Base-by-base conservation (phyloP, 164 flowering plant genomes). In the Piper betle region DNA sequence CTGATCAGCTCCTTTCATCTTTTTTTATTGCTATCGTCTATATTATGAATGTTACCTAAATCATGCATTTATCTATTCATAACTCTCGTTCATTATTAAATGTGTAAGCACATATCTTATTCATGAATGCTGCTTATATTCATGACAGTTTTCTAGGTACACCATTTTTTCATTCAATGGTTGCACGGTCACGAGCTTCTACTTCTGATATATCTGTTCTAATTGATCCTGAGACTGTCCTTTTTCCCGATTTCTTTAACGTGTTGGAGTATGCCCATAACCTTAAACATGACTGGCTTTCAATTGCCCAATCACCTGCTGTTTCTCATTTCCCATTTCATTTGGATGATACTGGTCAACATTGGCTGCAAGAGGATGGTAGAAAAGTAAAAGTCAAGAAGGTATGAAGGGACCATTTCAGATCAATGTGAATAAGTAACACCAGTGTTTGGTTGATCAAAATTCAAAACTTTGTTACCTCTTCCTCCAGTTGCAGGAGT, bases 111-210 rank as follows among this genome's bases (percentile, higher is more conserved):
- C 37, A 60, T 11, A n/a, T 50, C 3, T 25, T 33, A 25, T 59
- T 11, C 33, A 11, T 17, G 50, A 10, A 20, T 39, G 55, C 52
- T 53, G 19, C 18, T 40, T 25, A 18, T 55, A 25, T 17, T 15
- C 39, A 18, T 53, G 54, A 38, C 39, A 64, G 99, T 75, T 90
- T 93, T 69, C 75, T 81, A 5, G 96, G 92, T 17, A 81, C 84
- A 20, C 96, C 99, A n/a, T 93, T 84, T 66, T 88, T 86, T 58
- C 96, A 93, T 79, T 88, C 96, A 64, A 93, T 93, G 92, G 74
- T 93, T 54, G 84, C 86, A 54, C 80, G 91, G 68, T 64, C 96
- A 55, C 78, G 59, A 60, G 75, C 79, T 65, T 88, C 83, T 53
- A 50, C 60, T 18, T 80, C 95, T 12, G 87, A 90, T 67, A 74